Evolutionary conservation across 306 rosid genomes (phyloP), one percentile per base, ranked within the genome.

Genomic region (Cicer judaicum): DNA sequence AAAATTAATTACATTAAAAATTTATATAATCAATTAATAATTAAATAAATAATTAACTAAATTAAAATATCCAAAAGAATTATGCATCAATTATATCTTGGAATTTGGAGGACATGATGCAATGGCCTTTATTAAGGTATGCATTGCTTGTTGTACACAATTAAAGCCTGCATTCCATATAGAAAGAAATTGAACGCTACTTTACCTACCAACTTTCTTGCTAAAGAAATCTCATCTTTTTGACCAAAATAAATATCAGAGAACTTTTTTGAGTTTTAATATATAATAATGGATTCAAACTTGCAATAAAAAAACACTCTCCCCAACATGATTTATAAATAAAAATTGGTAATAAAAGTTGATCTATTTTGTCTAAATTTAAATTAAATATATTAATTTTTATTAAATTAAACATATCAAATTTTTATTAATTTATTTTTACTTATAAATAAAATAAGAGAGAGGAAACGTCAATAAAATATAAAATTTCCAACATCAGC

Each of bases 241-340:
- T 76, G 75, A 77, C 79, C 76, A 56, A 52, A 83, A 41, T 18
- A 75, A 42, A 70, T 80, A 65, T 71, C 60, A 64, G 39, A 65
- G 10, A 43, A 57, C 79, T 75, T 70, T 59, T 57, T 10, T 2
- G 29, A 24, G 29, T 24, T 24, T 24, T 24, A 24, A 24, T 19
- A 13, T 68, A 79, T 64, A 74, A 83, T 62, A 24, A 79, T 42
- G 59, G 49, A 59, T 62, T 64, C 55, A 46, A 64, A 34, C 18
- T 24, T 2, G 29, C 29, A 24, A 2, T 2, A 24, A 24, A 24
- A 24, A 24, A 24, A 24, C 3, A 24, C 2, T 24, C 29, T 2
- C 3, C 2, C 3, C 29, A 24, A 24, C 29, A 0, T 24, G 1
- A 24, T 24, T 24, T 24, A 24, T 24, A 24, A 24, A 24, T 2